Percentiles rank a stretch among this genome's conserved stretches.
Evolutionary conservation across 306 rosid genomes (phyloP).

Genomic region (Dryas octopetala): DNA sequence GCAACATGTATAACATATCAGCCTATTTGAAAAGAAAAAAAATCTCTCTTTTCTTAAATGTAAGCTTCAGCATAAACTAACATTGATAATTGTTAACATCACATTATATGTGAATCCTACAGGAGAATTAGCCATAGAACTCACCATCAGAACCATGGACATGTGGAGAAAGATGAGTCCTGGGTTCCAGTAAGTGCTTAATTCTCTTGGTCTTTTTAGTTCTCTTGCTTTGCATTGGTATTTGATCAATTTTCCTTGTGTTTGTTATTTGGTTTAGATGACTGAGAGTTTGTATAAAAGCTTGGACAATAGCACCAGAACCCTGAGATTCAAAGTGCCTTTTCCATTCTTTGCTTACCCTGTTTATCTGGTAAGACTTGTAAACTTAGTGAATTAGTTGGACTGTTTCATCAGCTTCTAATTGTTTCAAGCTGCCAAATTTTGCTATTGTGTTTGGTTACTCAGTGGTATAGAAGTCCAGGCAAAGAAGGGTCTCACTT

Average conservation of each 20-base stretch:
- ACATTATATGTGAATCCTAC: not conserved
- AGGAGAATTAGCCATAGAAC: conserved; percentile 93
- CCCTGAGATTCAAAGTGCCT: conserved; percentile 69
- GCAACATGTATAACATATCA: too few relatives aligned
- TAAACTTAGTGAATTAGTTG: not conserved
- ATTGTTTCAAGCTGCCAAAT: not conserved
- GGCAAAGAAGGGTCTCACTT: conserved; percentile 86
- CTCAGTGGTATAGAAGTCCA: conserved; percentile 79
- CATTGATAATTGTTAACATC: not conserved
- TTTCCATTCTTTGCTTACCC: conserved; percentile 78
- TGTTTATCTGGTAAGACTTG: conserved; percentile 60
- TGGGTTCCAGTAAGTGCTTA: conserved; percentile 79
- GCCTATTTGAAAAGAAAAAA: too few relatives aligned
- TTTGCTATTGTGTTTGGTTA: not conserved
- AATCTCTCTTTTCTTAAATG: too few relatives aligned
- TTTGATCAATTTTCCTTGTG: not conserved
- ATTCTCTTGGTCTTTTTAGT: not conserved
- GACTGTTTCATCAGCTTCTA: not conserved
- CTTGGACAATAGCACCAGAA: conserved; percentile 40
- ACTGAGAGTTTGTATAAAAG: conserved; percentile 59
- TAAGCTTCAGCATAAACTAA: too few relatives aligned
- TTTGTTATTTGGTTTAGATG: conserved; percentile 39
- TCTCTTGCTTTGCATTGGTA: conserved; percentile 4
- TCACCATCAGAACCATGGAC: conserved; percentile 91
- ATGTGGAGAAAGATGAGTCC: conserved; percentile 85